phyloP scores from a whole-genome alignment of 2,329 filamentous ascomycete species.

The Alternaria sp. region DNA sequence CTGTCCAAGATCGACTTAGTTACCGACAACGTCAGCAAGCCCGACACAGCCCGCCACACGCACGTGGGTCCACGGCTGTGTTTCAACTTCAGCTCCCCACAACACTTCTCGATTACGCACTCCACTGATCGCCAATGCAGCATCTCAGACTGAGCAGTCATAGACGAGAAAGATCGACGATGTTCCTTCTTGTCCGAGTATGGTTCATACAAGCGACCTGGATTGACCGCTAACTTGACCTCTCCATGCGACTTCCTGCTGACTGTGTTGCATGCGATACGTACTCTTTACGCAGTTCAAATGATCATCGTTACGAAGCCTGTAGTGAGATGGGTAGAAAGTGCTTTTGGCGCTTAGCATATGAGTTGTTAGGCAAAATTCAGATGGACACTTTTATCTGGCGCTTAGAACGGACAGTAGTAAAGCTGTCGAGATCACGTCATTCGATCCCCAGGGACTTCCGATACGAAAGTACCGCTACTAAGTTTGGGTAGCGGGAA shows the following conservation, averaged over 20 bases:
- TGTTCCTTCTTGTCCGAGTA: background rate
- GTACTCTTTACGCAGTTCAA: background rate
- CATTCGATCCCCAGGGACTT: background rate
- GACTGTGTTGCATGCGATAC: background rate
- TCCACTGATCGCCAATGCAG: background rate
- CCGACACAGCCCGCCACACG: slow-evolving; percentile 1
- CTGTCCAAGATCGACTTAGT: background rate
- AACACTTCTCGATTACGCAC: background rate
- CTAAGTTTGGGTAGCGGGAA: background rate
- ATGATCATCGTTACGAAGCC: background rate
- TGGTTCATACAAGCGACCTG: background rate
- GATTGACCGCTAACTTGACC: background rate
- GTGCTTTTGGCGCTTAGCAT: background rate
- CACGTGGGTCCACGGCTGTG: background rate
- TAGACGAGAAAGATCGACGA: slow-evolving; percentile 1
- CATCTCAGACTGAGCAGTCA: background rate
- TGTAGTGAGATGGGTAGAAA: background rate
- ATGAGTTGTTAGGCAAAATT: background rate
- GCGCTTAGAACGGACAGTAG: background rate
- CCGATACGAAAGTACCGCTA: background rate
- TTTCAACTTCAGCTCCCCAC: background rate
- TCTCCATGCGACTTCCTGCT: background rate
- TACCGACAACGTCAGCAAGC: background rate
- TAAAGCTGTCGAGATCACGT: background rate
- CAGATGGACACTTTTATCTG: background rate